Percentiles rank a stretch among this genome's conserved stretches.
These are phyloP conservation scores for Pinus albicaulis DNA, from an alignment of 75 land plant species.

Conservation along the genomic window DNA sequence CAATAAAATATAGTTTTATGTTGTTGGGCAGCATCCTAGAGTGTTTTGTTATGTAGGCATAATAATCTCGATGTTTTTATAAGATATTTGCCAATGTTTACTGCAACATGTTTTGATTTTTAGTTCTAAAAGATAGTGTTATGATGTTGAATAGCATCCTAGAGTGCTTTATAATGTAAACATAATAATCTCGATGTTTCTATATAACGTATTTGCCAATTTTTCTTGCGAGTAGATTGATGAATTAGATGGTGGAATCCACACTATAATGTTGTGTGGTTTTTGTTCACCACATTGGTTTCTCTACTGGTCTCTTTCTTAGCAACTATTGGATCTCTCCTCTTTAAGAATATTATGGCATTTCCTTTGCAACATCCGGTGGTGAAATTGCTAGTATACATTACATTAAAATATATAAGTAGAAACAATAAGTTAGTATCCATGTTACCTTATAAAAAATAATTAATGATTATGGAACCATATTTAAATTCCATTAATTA, in stretches of 20 bases:
- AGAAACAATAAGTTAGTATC: too few relatives aligned
- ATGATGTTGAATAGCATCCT: background rate
- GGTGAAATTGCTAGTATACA: too few relatives aligned
- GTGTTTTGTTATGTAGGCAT: background rate
- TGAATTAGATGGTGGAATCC: background rate
- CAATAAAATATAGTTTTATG: background rate
- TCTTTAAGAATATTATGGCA: too few relatives aligned
- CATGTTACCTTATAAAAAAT: too few relatives aligned
- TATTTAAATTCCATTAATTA: too few relatives aligned
- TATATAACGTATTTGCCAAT: background rate
- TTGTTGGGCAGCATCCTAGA: background rate
- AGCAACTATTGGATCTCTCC: too few relatives aligned
- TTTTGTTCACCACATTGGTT: too few relatives aligned
- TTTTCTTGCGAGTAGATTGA: background rate
- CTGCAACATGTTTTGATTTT: background rate
- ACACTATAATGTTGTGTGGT: too few relatives aligned
- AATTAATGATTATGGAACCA: too few relatives aligned
- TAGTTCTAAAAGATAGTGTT: background rate
- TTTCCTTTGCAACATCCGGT: too few relatives aligned
- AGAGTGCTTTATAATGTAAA: background rate
- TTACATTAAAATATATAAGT: too few relatives aligned
- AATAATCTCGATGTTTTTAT: background rate
- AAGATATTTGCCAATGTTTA: background rate
- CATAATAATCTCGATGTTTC: background rate
- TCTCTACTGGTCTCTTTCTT: too few relatives aligned